Conservation (phyloP, 768 basidiomycete species). For the Russula olivacea region DNA sequence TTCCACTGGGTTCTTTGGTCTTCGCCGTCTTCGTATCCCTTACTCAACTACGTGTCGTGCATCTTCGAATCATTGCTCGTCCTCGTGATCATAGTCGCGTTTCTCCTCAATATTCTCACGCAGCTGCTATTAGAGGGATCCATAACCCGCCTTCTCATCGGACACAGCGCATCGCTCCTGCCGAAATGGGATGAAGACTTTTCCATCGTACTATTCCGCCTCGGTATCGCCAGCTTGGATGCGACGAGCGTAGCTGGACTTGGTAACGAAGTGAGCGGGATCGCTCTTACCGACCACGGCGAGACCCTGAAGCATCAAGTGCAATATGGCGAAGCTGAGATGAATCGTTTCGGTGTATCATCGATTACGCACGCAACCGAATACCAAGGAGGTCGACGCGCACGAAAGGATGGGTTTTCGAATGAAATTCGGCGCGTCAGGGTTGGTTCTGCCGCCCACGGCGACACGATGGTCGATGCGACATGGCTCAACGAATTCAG, state of each 20-base stretch:
- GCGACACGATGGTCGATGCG: constrained; percentile 38
- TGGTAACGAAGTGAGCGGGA: constrained; percentile 64
- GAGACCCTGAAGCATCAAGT: constrained; percentile 23
- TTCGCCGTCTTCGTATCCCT: constrained; percentile 49
- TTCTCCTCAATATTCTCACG: constrained; percentile 54
- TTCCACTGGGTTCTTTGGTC: constrained; percentile 58
- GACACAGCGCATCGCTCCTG: constrained; percentile 37
- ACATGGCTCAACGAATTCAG: constrained; percentile 39
- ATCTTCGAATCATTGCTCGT: constrained; percentile 63
- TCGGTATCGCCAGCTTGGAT: constrained; percentile 71
- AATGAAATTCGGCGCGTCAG: constrained; percentile 48
- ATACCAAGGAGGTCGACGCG: constrained; percentile 27
- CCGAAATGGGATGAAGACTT: constrained; percentile 69
- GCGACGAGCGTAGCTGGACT: constrained; percentile 65
- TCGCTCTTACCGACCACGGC: constrained; percentile 31
- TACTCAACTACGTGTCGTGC: constrained; percentile 70
- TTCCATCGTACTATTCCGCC: constrained; percentile 59
- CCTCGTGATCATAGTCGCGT: constrained; percentile 50
- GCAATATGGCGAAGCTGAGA: constrained; percentile 35
- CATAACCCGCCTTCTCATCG: constrained; percentile 55
- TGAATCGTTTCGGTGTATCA: constrained; percentile 41
- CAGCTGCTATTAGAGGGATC: constrained; percentile 60
- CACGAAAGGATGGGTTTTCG: constrained; percentile 36
- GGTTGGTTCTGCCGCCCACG: constrained; percentile 31
- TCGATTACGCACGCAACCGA: constrained; percentile 32